Percentiles rank a stretch among this genome's conserved stretches.
phyloP scores from a whole-genome alignment of 2,329 filamentous ascomycete genomes.

The Fusarium redolens region DNA sequence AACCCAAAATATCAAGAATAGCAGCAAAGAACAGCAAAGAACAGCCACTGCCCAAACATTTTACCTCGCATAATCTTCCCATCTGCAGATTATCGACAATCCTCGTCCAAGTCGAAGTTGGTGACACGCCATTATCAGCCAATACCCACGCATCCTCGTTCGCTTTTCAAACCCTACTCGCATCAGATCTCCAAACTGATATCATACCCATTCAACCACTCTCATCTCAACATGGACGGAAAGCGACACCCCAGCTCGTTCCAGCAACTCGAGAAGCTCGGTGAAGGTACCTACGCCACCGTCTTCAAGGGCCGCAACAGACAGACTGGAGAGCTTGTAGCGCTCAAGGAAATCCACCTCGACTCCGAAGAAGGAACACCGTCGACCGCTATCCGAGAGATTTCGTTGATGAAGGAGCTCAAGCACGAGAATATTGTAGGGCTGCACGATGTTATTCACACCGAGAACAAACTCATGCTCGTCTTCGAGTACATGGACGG shows the following conservation, averaged over 20 bases:
- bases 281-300: constrained; percentile 98
- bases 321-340: constrained; percentile 95
- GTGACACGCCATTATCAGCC: constrained; percentile 30
- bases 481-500: constrained; percentile 99
- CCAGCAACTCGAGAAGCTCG: constrained; percentile 98
- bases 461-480: constrained; percentile 99
- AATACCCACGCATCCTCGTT: constrained; percentile 4
- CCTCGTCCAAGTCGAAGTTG: constrained; percentile 5
- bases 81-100: background rate
- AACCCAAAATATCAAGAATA: constrained; percentile 14
- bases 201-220: background rate
- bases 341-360: constrained; percentile 97
- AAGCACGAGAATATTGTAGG: constrained; percentile 99
- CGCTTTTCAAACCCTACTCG: constrained; percentile 8
- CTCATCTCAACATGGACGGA: constrained; percentile 78
- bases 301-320: constrained; percentile 99
- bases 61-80: constrained; percentile 1
- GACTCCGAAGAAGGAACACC: constrained; percentile 98
- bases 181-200: background rate
- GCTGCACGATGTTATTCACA: constrained; percentile 98
- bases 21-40: background rate
- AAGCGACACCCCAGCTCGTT: constrained; percentile 95
- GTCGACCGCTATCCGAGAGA: constrained; percentile 96
- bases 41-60: background rate
- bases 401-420: constrained; percentile 98